Evolutionary conservation across 805 yeast species (phyloP), one percentile per base, ranked within the genome.

Genomic region (Zygosaccharomyces bisporus): DNA sequence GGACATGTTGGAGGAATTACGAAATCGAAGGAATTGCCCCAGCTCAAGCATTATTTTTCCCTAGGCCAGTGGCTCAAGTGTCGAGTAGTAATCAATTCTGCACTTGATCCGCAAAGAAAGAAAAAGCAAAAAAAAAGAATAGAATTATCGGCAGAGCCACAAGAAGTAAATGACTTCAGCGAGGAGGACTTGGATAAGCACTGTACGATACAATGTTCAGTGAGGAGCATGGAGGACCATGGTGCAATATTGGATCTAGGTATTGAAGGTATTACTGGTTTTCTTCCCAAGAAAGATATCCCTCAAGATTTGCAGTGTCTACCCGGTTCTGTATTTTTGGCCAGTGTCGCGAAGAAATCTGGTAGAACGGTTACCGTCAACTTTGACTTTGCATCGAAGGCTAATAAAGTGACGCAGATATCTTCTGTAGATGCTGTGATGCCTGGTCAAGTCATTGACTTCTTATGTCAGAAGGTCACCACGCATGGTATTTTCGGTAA

Each of bases 1-100:
- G 66, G 53, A 13, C 55, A 51, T 12, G 45, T 58, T 17, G 55
- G 8, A 17, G 31, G 30, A 8, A 29, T 13, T n/a, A 51, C 4
- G 55, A 47, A 27, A 63, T 42, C n/a, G 47, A 61, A 66, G 12
- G 76, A 73, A 33, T 70, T 83, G 44, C 95, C 95, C 6, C 67
- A 70, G 13, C 70, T 85, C 43, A 61, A 67, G 1, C 59, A 70
- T 1, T 61, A 77, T 40, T 88, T 90, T 67, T 62, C 64, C 27
- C 55, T 79, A 30, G 98, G 98, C 7, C 91, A 86, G 63, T 91
- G 93, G 88, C 68, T 93, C 33, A 78, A 93, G 54, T 96, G 95
- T 23, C 66, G 73, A 34, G 90, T 90, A n/a, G 75, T 77, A 6
- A 78, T 77, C 33, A 72, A 79, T 16, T 61, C 73, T 16, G 68